Conservation (phyloP, 768 basidiomycete genomes). For the Serpula lacrymans region DNA sequence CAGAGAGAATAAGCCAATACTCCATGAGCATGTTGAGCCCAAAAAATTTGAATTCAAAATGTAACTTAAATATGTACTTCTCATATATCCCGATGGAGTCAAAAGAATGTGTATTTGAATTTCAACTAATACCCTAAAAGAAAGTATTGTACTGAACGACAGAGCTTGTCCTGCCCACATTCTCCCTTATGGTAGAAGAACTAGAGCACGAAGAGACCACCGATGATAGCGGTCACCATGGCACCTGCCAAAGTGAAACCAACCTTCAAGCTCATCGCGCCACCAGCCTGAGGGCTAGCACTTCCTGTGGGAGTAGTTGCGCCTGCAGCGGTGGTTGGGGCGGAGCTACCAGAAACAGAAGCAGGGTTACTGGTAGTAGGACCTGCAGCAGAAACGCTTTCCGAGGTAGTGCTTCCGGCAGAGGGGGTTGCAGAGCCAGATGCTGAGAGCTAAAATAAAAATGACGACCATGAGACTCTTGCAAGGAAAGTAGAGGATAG, state of each 20-base stretch:
- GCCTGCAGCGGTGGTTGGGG: not conserved
- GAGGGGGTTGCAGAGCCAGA: slow-evolving; percentile 8
- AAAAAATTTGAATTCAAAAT: too few species aligned
- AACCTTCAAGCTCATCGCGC: slow-evolving; percentile 6
- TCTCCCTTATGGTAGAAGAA: too few species aligned
- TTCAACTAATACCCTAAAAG: too few species aligned
- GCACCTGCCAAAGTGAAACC: slow-evolving; percentile 1
- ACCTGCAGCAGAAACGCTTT: not conserved
- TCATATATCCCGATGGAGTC: too few species aligned
- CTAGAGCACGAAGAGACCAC: slow-evolving; percentile 12
- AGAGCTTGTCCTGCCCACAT: too few species aligned
- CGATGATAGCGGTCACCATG: slow-evolving; percentile 9
- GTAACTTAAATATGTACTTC: too few species aligned
- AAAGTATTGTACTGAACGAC: too few species aligned
- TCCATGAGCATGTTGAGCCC: too few species aligned
- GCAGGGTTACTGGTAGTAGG: not conserved
- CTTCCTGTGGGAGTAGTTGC: slow-evolving; percentile 1
- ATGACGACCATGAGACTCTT: not conserved
- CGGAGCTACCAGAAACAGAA: not conserved
- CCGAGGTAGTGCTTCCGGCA: not conserved
- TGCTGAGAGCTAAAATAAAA: slow-evolving; percentile 9
- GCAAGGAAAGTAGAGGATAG: not conserved
- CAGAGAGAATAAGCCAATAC: too few species aligned
- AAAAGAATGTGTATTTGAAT: too few species aligned
- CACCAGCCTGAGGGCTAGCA: slow-evolving; percentile 2